These are phyloP conservation scores for Candida endomychidarum DNA, from an alignment of 805 yeast genomes.

Conservation along the genomic window DNA sequence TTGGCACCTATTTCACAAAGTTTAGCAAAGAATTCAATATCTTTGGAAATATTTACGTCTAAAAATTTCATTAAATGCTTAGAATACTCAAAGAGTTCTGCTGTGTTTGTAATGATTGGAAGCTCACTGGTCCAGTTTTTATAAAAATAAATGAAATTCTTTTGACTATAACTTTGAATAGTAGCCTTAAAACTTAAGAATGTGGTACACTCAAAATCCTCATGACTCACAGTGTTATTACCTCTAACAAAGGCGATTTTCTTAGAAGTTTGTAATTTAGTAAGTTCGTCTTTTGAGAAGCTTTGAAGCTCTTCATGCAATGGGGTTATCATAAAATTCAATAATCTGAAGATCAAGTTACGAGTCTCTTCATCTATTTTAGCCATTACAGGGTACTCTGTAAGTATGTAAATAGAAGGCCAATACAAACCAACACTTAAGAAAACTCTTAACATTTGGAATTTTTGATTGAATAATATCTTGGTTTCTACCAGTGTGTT, in stretches of 20 bases:
- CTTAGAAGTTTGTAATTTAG: constrained; percentile 23
- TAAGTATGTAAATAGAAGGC: constrained; percentile 59
- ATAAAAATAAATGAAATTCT: constrained; percentile 42
- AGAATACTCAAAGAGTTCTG: constrained; percentile 48
- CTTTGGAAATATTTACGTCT: constrained; percentile 55
- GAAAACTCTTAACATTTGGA: constrained; percentile 49
- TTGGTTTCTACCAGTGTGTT: constrained; percentile 9
- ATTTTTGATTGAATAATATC: constrained; percentile 17
- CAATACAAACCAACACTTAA: constrained; percentile 60
- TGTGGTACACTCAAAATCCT: constrained; percentile 20
- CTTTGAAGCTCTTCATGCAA: constrained; percentile 33
- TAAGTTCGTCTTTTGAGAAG: constrained; percentile 19
- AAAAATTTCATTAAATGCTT: constrained; percentile 51
- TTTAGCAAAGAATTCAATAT: constrained; percentile 50
- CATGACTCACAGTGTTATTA: constrained; percentile 26
- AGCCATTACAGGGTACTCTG: constrained; percentile 62
- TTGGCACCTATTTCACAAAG: constrained; percentile 58
- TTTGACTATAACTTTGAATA: constrained; percentile 22
- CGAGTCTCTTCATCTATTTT: constrained; percentile 51
- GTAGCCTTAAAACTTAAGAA: constrained; percentile 34
- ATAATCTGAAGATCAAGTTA: constrained; percentile 47
- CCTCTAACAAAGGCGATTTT: constrained; percentile 25
- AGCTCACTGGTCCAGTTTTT: constrained; percentile 47
- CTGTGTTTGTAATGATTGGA: constrained; percentile 35
- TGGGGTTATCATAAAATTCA: constrained; percentile 51